Base-by-base conservation (phyloP, 345 rosid genomes). In the Nasturtium officinale region DNA sequence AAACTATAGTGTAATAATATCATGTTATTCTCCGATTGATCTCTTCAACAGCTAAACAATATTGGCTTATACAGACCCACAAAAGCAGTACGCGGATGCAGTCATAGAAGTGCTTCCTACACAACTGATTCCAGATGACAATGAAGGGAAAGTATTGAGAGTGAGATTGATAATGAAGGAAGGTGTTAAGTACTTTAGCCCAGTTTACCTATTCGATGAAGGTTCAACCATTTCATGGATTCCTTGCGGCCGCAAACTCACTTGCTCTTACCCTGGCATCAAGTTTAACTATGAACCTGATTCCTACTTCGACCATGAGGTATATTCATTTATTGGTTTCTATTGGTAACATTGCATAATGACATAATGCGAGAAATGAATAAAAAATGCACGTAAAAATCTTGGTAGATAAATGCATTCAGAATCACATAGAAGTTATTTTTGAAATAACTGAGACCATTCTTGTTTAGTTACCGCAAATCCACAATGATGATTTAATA, bases 261-360 rank as follows among this genome's bases (percentile, higher is more conserved):
- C 96, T 15, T 94, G 99, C 81, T 89, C 95, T 23, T 94, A 94
- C 85, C 98, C 98, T 7, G 98, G 98, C 61, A 94, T 94, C 86
- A 94, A 94, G 78, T 94, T 94, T 79, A 30, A 71, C 58, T 88
- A 94, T 42, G 87, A 85, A 35, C 99, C 98, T 0, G 96, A 94
- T 20, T n/a, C 84, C 53, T 94, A 94, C 82, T 94, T 67, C 40
- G 83, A 79, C 72, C 80, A 94, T 8, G 98, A 94, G 98, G 98
- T 89, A 80, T 23, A 23, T 23, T 23, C 25, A 1, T 23, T 23
- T 23, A 23, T 23, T 23, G 1, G 25, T 23, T 23, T 23, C 25
- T 2, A 23, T 23, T 23, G 18, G 21, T 16, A 26, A 63, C 8
- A 46, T 64, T 29, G 56, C 42, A 26, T 5, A 46, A 26, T 48